A percentile compares a stretch with the other conserved stretches of the same genome.
These are phyloP conservation scores for Scenedesmus sp. DNA, from an alignment of 163 green algal species.

Conservation along the genomic window DNA sequence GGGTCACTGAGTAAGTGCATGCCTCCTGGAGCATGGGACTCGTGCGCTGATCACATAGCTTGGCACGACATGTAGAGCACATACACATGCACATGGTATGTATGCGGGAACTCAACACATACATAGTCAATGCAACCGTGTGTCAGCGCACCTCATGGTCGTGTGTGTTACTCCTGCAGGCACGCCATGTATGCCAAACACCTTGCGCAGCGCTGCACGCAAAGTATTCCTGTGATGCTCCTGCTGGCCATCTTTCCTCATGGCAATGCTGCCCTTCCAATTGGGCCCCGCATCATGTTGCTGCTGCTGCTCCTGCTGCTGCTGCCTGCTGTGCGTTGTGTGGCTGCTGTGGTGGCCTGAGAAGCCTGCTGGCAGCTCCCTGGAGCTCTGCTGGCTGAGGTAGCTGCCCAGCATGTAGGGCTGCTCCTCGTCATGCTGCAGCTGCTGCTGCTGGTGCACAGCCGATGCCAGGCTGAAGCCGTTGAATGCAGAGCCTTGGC, in stretches of 20 bases:
- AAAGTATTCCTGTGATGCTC: not conserved
- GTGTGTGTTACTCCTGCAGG: not conserved
- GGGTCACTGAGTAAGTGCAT: too few relatives aligned
- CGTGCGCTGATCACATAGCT: too few relatives aligned
- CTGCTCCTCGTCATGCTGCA: not conserved
- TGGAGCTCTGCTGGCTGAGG: not conserved
- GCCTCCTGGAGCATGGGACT: too few relatives aligned
- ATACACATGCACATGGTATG: too few relatives aligned
- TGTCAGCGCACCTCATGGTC: not conserved
- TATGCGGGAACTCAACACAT: not conserved
- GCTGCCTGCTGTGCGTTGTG: not conserved
- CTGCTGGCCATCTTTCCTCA: not conserved
- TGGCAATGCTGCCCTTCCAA: not conserved
- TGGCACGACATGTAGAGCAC: too few relatives aligned
- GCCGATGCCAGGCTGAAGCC: not conserved
- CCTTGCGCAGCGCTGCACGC: not conserved
- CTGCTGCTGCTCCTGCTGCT: not conserved
- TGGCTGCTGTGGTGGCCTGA: not conserved
- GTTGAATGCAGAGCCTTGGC: not conserved
- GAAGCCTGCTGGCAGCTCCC: not conserved
- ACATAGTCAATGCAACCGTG: not conserved
- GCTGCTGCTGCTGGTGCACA: not conserved
- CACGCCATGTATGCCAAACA: not conserved
- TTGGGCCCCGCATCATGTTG: not conserved
- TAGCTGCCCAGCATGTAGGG: not conserved